A percentile compares a stretch with the other conserved stretches of the same genome.
Evolutionary conservation across 2,329 filamentous ascomycete species (phyloP).

Genomic region (Calonectria ilicicola): DNA sequence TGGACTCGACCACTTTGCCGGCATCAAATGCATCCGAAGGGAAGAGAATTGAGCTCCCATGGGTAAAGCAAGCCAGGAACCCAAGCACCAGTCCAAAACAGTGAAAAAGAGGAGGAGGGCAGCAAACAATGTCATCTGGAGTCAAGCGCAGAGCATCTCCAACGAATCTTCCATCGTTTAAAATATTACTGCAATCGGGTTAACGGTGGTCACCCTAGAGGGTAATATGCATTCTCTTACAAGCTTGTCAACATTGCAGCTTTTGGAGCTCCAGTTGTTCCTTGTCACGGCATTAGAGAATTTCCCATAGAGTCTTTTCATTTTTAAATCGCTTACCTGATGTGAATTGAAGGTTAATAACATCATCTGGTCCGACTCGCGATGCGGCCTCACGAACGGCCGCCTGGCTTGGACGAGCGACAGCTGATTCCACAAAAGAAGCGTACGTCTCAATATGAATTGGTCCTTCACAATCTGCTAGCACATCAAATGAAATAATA

Average conservation of each 20-base stretch:
- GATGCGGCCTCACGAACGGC: neutral
- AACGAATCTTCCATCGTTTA: slow-evolving; percentile 66
- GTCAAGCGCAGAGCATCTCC: slow-evolving; percentile 62
- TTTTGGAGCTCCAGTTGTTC: slow-evolving; percentile 31
- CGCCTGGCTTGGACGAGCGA: neutral
- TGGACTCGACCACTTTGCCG: neutral
- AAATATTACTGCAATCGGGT: slow-evolving; percentile 49
- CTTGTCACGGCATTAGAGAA: neutral
- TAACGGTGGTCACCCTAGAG: neutral
- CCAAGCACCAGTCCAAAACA: slow-evolving; percentile 80
- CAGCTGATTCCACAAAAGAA: neutral
- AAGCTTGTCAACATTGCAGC: slow-evolving; percentile 28
- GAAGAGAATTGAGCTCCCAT: slow-evolving; percentile 68
- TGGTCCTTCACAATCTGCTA: neutral
- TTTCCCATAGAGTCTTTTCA: no score
- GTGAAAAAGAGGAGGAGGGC: slow-evolving; percentile 74
- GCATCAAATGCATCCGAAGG: slow-evolving; percentile 9
- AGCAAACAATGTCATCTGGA: slow-evolving; percentile 70
- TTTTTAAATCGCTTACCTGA: neutral
- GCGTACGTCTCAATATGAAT: neutral
- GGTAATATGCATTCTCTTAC: neutral
- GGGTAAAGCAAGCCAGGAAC: slow-evolving; percentile 76
- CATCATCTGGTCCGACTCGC: slow-evolving; percentile 4
- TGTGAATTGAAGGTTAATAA: slow-evolving; percentile 31
- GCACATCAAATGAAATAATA: neutral